phyloP scores from a whole-genome alignment of 2,329 filamentous ascomycete genomes.

The Karstenula rhodostoma region DNA sequence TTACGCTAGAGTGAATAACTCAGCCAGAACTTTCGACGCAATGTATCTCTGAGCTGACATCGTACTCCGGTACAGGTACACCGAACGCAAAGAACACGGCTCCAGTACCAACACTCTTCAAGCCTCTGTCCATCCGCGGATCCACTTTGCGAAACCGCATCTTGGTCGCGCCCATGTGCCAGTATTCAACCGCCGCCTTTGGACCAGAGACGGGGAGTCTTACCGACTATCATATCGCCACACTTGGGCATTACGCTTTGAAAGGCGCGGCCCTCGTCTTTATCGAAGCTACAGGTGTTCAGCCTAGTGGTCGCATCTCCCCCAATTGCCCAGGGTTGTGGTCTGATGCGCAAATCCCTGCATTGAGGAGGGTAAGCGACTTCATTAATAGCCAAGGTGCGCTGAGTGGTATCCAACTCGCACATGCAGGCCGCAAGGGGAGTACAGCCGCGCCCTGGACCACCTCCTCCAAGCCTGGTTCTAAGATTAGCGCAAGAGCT shows the following conservation, averaged over 20 bases:
- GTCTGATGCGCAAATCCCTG: conserved; percentile 48
- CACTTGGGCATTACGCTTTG: conserved; percentile 49
- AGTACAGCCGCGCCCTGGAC: conserved; percentile 46
- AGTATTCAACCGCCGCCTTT: conserved; percentile 41
- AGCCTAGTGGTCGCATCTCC: conserved; percentile 45
- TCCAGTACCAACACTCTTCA: conserved; percentile 43
- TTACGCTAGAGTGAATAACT: not conserved
- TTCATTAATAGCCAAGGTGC: conserved; percentile 47
- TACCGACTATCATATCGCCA: conserved; percentile 50
- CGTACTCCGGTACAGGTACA: conserved; percentile 21
- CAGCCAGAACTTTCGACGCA: not conserved
- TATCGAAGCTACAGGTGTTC: conserved; percentile 48
- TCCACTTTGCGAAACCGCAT: conserved; percentile 49
- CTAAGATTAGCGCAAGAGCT: conserved; percentile 40
- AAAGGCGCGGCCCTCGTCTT: conserved; percentile 48
- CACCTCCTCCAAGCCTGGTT: conserved; percentile 29
- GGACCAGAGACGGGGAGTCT: conserved; percentile 48
- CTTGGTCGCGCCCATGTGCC: conserved; percentile 51
- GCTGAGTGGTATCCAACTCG: conserved; percentile 44
- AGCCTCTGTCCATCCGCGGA: conserved; percentile 45
- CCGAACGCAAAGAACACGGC: conserved; percentile 19
- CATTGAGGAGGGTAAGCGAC: conserved; percentile 41
- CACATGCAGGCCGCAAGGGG: conserved; percentile 47
- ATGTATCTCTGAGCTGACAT: not conserved
- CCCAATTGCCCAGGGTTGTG: conserved; percentile 49